Conservation (phyloP, 2,329 filamentous ascomycete genomes). For the Cytospora piceae region DNA sequence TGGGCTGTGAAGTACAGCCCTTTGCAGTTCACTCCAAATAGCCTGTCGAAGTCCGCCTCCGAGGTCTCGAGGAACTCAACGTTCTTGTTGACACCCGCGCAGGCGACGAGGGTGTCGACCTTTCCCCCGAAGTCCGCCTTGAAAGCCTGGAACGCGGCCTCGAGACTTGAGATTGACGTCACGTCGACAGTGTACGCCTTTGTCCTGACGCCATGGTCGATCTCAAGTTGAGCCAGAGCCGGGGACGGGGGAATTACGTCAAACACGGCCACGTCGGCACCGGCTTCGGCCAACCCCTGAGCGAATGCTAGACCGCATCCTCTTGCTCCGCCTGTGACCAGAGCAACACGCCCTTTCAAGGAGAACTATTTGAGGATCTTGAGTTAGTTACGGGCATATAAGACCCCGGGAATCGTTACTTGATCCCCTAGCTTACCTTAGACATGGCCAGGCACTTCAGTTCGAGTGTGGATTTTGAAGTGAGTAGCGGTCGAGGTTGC, state of each 20-base stretch:
- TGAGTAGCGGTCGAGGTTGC: not conserved
- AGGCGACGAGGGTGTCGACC: slow-evolving; percentile 49
- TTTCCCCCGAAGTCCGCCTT: slow-evolving; percentile 38
- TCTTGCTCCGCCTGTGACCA: slow-evolving; percentile 51
- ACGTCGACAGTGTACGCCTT: slow-evolving; percentile 48
- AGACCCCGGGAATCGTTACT: rapidly evolving
- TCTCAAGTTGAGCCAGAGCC: slow-evolving; percentile 46
- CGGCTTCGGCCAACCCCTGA: slow-evolving; percentile 49
- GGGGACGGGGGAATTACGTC: slow-evolving; percentile 47
- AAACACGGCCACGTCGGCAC: slow-evolving; percentile 51
- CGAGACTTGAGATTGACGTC: slow-evolving; percentile 37
- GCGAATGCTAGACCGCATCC: slow-evolving; percentile 52
- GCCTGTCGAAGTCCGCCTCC: slow-evolving; percentile 45
- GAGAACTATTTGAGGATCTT: slow-evolving; percentile 44
- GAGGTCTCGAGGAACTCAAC: slow-evolving; percentile 49
- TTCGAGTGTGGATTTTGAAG: not conserved
- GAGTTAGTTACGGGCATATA: not conserved
- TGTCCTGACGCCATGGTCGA: slow-evolving; percentile 46
- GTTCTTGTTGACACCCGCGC: slow-evolving; percentile 50
- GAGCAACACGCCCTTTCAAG: slow-evolving; percentile 49
- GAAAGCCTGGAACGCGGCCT: slow-evolving; percentile 39
- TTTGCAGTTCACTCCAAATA: slow-evolving; percentile 48
- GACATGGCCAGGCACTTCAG: slow-evolving; percentile 10
- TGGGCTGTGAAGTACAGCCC: slow-evolving; percentile 52
- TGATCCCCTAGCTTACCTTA: not conserved